A percentile compares a stretch with the other conserved stretches of the same genome.
Conservation (phyloP, 1,284 basidiomycete species). For the Clitocybe nebularis region DNA sequence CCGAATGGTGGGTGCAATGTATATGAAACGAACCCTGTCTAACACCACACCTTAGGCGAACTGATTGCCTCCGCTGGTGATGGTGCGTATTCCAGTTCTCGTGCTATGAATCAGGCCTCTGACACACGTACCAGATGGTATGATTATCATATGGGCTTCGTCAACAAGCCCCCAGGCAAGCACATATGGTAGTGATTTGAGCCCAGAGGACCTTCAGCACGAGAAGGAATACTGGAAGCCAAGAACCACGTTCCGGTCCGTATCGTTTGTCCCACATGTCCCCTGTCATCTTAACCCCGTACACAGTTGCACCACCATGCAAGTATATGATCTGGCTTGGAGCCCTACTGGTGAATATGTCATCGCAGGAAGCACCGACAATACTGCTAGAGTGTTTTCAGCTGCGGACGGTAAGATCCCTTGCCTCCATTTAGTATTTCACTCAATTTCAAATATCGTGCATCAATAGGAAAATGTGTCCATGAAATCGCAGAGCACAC, state of each 20-base stretch:
- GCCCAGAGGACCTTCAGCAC: conserved; percentile 74
- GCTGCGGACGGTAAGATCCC: conserved; percentile 61
- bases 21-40: not conserved
- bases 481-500: conserved; percentile 86
- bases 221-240: conserved; percentile 97
- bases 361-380: conserved; percentile 94
- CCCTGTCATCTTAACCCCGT: not conserved
- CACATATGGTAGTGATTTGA: conserved; percentile 75
- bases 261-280: conserved; percentile 4
- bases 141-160: conserved; percentile 94
- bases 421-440: not conserved
- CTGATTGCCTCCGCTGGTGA: conserved; percentile 92
- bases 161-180: conserved; percentile 68
- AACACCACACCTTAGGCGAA: conserved; percentile 53
- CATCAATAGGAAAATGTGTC: conserved; percentile 65
- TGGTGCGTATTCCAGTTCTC: conserved; percentile 51
- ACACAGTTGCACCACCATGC: conserved; percentile 81
- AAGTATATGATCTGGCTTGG: conserved; percentile 98
- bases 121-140: conserved; percentile 67
- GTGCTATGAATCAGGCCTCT: conserved; percentile 5
- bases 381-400: conserved; percentile 85
- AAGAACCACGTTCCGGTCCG: conserved; percentile 81
- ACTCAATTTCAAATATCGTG: conserved; percentile 10
- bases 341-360: conserved; percentile 93
- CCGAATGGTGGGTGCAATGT: conserved; percentile 70